Evolutionary conservation across 2,329 filamentous ascomycete species (phyloP), one percentile per base, ranked within the genome.

Genomic region (Pseudogymnoascus sp.): DNA sequence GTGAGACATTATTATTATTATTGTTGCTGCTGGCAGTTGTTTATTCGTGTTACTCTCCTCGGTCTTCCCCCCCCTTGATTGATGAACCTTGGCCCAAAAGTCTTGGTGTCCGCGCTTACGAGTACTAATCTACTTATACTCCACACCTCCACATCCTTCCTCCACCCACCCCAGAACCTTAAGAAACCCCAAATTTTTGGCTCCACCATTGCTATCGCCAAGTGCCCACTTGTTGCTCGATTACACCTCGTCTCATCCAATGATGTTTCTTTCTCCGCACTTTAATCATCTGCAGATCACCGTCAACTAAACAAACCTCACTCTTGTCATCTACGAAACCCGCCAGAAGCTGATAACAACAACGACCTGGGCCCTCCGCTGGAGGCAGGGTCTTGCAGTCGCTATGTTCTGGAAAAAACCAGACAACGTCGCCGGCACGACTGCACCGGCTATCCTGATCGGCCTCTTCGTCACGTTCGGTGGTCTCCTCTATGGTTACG

Each of bases 391-490:
- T 56, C 50, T 56, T 56, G 50, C 23, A 12, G 50, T 56, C 50
- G 50, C 16, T n/a, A 56, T 56, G 50, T 34, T 56, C 50, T 88
- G 85, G 85, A 86, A 85, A 70, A 90, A 89, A 79, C 88, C 88
- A 75, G 84, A 88, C 77, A 88, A 88, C 81, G 86, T 89, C 75
- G 84, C 87, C 73, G 88, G 88, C 75, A 88, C 86, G 71, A 86
- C 88, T 72, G 86, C 85, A 74, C 86, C 85, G 70, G 86, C 86
- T 71, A 88, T 89, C 75, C 85, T 89, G 82, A 83, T 89, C 75
- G 86, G 86, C 67, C 78, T 88, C 69, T 89, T 89, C 74, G 87
- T 89, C 69, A 86, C 87, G 67, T 86, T 84, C 63, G 87, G 86
- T 71, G 87, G 87, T 68, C 76, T 89, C 60, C 78, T 89, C 64